A percentile compares a stretch with the other conserved stretches of the same genome.
These are phyloP conservation scores for Albophoma yamanashiensis DNA, from an alignment of 2,329 filamentous ascomycete species.

Conservation along the genomic window DNA sequence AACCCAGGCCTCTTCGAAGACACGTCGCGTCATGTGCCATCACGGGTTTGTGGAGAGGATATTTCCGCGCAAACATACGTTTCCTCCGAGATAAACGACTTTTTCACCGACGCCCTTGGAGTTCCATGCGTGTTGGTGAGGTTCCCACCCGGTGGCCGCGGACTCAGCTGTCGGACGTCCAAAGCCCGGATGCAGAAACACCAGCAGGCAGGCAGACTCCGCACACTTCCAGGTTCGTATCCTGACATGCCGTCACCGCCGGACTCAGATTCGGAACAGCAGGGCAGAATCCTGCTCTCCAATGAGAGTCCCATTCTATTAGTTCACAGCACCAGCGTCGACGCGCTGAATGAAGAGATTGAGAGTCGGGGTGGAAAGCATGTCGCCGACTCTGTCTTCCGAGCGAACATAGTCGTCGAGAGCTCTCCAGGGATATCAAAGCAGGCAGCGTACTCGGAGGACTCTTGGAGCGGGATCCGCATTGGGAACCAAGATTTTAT, in stretches of 20 bases:
- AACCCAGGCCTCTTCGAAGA: constrained; percentile 48
- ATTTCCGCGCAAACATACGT: constrained; percentile 63
- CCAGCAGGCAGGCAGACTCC: constrained; percentile 22
- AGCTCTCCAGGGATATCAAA: constrained; percentile 26
- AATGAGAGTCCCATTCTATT: constrained; percentile 92
- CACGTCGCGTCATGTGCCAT: constrained; percentile 31
- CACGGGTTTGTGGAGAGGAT: constrained; percentile 74
- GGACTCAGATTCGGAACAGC: constrained; percentile 43
- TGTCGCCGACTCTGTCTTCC: constrained; percentile 65
- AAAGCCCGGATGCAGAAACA: constrained; percentile 59
- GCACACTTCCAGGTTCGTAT: constrained; percentile 41
- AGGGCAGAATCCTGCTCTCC: constrained; percentile 60
- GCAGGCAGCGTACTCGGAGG: constrained; percentile 62
- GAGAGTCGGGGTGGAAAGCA: constrained; percentile 47
- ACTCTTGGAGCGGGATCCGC: constrained; percentile 58
- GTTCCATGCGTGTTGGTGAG: constrained; percentile 77
- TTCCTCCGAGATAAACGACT: constrained; percentile 52
- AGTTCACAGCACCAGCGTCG: constrained; percentile 70
- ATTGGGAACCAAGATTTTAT: constrained; percentile 57
- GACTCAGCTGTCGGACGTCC: constrained; percentile 52
- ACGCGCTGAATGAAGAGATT: constrained; percentile 66
- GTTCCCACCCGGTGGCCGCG: constrained; percentile 59
- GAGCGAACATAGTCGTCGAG: constrained; percentile 73
- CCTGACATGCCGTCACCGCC: constrained; percentile 42
- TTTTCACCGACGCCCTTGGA: constrained; percentile 66